Evolutionary conservation across 768 basidiomycete species (phyloP), one percentile per base, ranked within the genome.

Genomic region (Termitomyces sp.): DNA sequence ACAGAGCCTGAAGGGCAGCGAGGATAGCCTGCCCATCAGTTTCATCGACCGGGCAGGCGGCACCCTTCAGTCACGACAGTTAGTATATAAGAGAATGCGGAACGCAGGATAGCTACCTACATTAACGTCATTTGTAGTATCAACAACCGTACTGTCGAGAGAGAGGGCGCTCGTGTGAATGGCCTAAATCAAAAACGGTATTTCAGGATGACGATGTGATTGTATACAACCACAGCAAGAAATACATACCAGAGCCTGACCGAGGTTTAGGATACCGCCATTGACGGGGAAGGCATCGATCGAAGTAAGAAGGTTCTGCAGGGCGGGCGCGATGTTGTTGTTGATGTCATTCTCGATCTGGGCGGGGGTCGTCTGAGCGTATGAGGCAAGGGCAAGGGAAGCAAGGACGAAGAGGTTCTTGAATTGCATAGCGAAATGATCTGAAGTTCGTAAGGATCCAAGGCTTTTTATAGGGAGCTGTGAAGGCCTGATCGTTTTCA

Each of bases 341-440:
- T 47, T 53, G 37, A 74, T 64, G 63, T 74, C 74, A 16, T 61
- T 34, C 57, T 69, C 49, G 29, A 77, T 68, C 27, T 69, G 52
- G 3, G 68, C 66, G 36, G 67, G 61, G 31, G 69, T 69, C n/a
- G 65, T 49, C 29, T 47, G 46, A 13, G 67, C 67, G n/a, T 68
- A 63, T 18, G 29, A 29, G 29, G 29, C 6, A 6, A 29, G 3
- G 29, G 6, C 29, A 6, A 29, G 29, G 29, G 29, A 29, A 29
- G 29, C 29, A 29, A 29, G 29, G 3, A 29, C 6, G 3, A 29
- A 6, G 29, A 29, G 29, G 4, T 6, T 29, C 29, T 29, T 29
- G 29, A 29, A 29, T 29, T 29, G 70, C 70, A 72, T 71, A 14
- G 46, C 57, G 46, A 60, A 57, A 56, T 29, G 56, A 42, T 29